A percentile compares a stretch with the other conserved stretches of the same genome.
phyloP scores from a whole-genome alignment of 345 rosid genomes.

The Nephelium lappaceum region DNA sequence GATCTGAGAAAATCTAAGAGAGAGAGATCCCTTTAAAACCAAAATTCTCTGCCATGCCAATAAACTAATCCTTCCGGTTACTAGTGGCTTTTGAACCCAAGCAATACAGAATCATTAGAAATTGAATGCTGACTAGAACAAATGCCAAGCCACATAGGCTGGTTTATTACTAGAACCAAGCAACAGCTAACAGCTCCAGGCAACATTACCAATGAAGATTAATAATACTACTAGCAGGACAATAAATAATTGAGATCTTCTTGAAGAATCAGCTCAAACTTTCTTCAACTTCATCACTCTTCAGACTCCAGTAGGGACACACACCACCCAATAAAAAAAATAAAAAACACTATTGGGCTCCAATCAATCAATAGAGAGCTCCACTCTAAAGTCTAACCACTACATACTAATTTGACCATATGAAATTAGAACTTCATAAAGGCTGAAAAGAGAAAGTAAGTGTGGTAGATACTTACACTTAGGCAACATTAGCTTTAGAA shows the following conservation, averaged over 20 bases:
- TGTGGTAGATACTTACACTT: neutral
- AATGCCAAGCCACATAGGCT: neutral
- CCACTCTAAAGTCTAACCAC: constrained; percentile 8
- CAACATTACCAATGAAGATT: neutral
- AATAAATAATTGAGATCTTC: constrained; percentile 8
- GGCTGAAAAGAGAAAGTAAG: neutral
- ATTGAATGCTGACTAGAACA: constrained; percentile 6
- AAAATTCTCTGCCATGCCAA: constrained; percentile 14
- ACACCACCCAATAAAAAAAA: neutral
- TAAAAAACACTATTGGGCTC: neutral
- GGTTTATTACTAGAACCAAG: constrained; percentile 5
- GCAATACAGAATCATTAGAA: neutral
- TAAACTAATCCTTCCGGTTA: neutral
- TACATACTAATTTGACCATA: neutral
- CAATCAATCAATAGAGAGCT: neutral
- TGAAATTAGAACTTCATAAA: neutral
- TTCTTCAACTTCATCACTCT: neutral
- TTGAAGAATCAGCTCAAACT: neutral
- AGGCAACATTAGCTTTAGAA: neutral
- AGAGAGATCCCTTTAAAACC: constrained; percentile 4
- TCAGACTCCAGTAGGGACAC: neutral
- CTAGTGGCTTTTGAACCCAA: constrained; percentile 7
- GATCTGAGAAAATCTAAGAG: neutral
- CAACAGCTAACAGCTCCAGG: constrained; percentile 3
- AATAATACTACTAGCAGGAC: neutral